Evolutionary conservation across 257 asterid genomes (phyloP).

Genomic region (Galeopsis tetrahit): DNA sequence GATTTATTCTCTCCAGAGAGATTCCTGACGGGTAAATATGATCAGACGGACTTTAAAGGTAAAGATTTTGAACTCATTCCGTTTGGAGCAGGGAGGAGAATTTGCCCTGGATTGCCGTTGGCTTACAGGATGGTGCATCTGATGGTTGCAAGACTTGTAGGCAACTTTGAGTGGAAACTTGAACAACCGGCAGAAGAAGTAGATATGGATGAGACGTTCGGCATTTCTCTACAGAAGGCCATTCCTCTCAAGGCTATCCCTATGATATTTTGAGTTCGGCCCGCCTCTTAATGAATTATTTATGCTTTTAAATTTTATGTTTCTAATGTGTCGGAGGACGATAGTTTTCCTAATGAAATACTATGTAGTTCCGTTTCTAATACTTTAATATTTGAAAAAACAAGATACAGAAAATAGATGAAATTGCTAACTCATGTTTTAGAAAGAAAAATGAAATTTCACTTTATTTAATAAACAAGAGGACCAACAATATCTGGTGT

Average conservation of each 20-base stretch:
- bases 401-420: too few species aligned
- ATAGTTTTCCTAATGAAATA: too few species aligned
- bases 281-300: too few species aligned
- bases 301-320: too few species aligned
- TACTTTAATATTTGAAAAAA: too few species aligned
- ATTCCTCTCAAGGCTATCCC: constrained; percentile 36
- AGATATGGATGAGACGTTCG: constrained; percentile 40
- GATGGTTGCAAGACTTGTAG: constrained; percentile 38
- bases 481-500: too few species aligned
- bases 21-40: constrained; percentile 27
- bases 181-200: constrained; percentile 23
- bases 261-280: too few species aligned
- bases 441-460: too few species aligned
- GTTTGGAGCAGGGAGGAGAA: constrained; percentile 43
- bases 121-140: constrained; percentile 46
- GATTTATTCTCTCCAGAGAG: constrained; percentile 45
- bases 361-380: too few species aligned
- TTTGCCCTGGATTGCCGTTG: constrained; percentile 46
- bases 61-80: constrained; percentile 45
- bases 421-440: too few species aligned
- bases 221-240: constrained; percentile 36
- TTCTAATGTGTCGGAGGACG: too few species aligned
- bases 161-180: constrained; percentile 42
- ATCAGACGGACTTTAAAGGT: constrained; percentile 27
- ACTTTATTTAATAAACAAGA: too few species aligned